Evolutionary conservation across 2,329 filamentous ascomycete species (phyloP).

Genomic region (Juglanconis oblonga): DNA sequence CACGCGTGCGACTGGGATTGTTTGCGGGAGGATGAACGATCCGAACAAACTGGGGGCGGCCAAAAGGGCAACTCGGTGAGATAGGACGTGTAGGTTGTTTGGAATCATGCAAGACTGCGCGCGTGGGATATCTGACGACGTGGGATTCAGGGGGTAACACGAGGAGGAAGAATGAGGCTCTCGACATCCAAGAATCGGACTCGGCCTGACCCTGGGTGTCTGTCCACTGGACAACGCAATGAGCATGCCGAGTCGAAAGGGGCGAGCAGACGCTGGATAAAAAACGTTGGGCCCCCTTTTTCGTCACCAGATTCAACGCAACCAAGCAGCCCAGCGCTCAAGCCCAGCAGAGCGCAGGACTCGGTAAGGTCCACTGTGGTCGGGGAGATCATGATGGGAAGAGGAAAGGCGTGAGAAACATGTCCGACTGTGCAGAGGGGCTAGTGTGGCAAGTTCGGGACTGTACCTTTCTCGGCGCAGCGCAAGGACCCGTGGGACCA

Average conservation of each 20-base stretch:
- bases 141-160: background rate
- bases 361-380: background rate
- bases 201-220: background rate
- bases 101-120: background rate
- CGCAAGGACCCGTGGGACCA: slow-evolving; percentile 12
- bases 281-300: too few relatives aligned
- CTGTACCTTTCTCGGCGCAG: slow-evolving; percentile 17
- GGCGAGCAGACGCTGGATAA: too few relatives aligned
- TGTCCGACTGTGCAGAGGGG: background rate
- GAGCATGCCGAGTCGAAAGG: background rate
- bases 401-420: background rate
- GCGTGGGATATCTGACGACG: background rate
- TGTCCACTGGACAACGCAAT: background rate
- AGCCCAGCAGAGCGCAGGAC: background rate
- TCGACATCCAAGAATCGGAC: background rate
- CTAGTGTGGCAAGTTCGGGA: slow-evolving; percentile 10
- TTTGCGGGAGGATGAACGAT: slow-evolving; percentile 9
- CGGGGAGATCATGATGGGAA: background rate
- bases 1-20: slow-evolving; percentile 19
- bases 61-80: slow-evolving; percentile 12
- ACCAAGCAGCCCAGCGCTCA: background rate
- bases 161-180: slow-evolving; percentile 2
- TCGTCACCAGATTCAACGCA: background rate
- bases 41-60: background rate
- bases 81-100: slow-evolving; percentile 2